Percentiles rank a stretch among this genome's conserved stretches.
Evolutionary conservation across 1,284 basidiomycete genomes (phyloP).

Genomic region (Apiotrichum gracile): DNA sequence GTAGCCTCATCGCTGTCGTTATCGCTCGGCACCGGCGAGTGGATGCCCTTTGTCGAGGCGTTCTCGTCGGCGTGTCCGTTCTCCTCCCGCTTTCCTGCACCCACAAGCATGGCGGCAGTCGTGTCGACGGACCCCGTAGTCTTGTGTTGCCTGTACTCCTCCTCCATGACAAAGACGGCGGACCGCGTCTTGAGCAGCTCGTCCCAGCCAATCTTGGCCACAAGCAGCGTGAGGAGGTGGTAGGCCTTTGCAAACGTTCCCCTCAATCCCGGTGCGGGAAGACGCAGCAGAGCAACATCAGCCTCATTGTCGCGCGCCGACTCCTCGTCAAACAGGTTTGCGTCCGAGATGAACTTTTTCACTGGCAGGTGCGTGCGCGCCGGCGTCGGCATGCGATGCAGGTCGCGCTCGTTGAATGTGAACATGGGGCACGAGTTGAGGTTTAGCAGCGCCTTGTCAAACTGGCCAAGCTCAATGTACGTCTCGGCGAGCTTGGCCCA

Average conservation of each 20-base stretch:
- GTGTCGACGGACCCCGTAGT: conserved; percentile 52
- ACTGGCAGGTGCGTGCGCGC: conserved; percentile 80
- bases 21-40: conserved; percentile 7
- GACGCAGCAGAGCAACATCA: conserved; percentile 82
- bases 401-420: conserved; percentile 94
- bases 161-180: conserved; percentile 98
- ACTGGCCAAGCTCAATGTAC: conserved; percentile 85
- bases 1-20: conserved; percentile 52
- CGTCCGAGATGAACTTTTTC: conserved; percentile 74
- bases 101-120: neutral
- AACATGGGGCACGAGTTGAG: conserved; percentile 99
- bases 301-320: conserved; percentile 77
- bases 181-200: conserved; percentile 92
- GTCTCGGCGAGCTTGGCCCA: conserved; percentile 97
- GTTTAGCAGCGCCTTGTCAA: conserved; percentile 79
- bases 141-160: conserved; percentile 76
- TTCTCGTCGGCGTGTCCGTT: conserved; percentile 57
- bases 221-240: conserved; percentile 77
- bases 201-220: conserved; percentile 95
- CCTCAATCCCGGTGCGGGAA: conserved; percentile 87
- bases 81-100: neutral
- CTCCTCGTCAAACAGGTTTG: conserved; percentile 55
- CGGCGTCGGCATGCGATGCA: conserved; percentile 79
- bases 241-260: conserved; percentile 97
- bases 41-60: conserved; percentile 55